Percentiles rank a stretch among this genome's conserved stretches.
Conservation (phyloP, 345 rosid genomes). For the Aurinia saxatilis region DNA sequence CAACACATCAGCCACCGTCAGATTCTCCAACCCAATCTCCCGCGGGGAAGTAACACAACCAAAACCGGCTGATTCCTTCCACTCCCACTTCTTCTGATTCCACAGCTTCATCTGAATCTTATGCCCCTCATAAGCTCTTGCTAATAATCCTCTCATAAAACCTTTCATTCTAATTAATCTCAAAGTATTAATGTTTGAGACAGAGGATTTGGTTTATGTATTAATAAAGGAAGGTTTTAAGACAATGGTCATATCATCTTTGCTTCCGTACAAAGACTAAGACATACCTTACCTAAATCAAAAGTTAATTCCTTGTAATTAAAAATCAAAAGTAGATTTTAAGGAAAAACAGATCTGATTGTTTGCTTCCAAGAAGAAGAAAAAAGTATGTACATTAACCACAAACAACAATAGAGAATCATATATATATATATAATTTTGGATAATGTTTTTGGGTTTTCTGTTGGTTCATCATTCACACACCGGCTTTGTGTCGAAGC, state of each 20-base stretch:
- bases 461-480: conserved; percentile 54
- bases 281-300: conserved; percentile 24
- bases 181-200: neutral
- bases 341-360: neutral
- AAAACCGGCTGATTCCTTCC: conserved; percentile 24
- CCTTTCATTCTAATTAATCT: conserved; percentile 15
- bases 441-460: neutral
- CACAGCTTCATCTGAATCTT: neutral
- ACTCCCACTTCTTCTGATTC: conserved; percentile 20
- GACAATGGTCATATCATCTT: neutral
- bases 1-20: conserved; percentile 71
- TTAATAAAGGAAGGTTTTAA: neutral
- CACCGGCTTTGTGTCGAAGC: conserved; percentile 92
- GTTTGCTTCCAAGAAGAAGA: conserved; percentile 4
- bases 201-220: too few relatives aligned
- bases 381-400: conserved; percentile 25
- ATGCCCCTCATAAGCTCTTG: conserved; percentile 19
- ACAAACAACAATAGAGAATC: neutral
- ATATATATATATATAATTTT: neutral
- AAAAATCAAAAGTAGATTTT: neutral
- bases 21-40: conserved; percentile 69
- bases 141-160: conserved; percentile 21
- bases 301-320: conserved; percentile 13
- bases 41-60: conserved; percentile 24
- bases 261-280: conserved; percentile 20